Conservation (phyloP, 2,329 filamentous ascomycete species). For the Microsporum ferrugineum region DNA sequence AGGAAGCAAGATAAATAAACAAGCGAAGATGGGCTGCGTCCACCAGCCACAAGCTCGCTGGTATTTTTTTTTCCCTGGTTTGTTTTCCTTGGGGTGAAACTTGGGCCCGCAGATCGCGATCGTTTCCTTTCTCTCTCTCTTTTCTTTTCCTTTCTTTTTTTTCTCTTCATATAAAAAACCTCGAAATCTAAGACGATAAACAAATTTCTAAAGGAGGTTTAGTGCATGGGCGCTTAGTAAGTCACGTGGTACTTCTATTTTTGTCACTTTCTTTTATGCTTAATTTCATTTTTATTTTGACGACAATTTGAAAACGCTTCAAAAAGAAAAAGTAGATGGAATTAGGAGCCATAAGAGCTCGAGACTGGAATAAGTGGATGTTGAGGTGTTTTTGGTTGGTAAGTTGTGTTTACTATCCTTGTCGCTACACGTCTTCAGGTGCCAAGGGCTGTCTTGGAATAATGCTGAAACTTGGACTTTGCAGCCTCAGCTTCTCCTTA, state of each 20-base stretch:
- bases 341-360: no score
- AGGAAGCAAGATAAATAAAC: not conserved
- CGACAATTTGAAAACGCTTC: not conserved
- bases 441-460: no score
- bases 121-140: not conserved
- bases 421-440: no score
- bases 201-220: not conserved
- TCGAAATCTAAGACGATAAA: not conserved
- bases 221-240: not conserved
- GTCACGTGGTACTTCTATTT: not conserved
- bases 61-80: not conserved
- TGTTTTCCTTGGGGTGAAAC: not conserved
- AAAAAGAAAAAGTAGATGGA: not conserved
- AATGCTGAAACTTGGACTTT: no score
- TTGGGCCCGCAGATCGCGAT: not conserved
- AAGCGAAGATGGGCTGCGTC: not conserved
- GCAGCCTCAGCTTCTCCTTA: not conserved
- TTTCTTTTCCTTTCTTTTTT: not conserved
- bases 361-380: no score
- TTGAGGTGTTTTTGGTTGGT: no score
- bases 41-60: not conserved
- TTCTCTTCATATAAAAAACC: not conserved
- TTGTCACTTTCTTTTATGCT: not conserved
- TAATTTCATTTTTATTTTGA: not conserved
- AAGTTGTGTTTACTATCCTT: no score